Base-by-base conservation (phyloP, 805 yeast species). In the Yamadazyma scolyti region DNA sequence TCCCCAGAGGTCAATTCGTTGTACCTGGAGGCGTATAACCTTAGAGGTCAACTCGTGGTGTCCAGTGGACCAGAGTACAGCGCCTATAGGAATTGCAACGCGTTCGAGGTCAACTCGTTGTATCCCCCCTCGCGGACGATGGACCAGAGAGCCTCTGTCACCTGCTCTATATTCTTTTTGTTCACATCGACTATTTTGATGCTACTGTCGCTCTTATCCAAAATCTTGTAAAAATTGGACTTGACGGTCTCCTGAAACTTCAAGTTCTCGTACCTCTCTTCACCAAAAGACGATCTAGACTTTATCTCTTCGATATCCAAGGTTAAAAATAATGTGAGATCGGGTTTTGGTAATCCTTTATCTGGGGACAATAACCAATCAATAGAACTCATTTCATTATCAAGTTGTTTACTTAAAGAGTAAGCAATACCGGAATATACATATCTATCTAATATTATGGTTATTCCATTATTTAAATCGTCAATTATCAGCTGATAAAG, bases 371-470 rank as follows among this genome's bases (percentile, higher is more conserved):
- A 58, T 43, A 96, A 82, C 98, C 98, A 93, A 6, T 75, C 66
- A 20, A 71, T 52, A 40, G 76, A 76, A 11, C 47, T 39, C 53
- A 62, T 48, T 27, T 50, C 49, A 12, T 46, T 40, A 1, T 34
- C 4, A 7, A 28, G 14, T 9, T 27, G 19, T 54, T 93, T 90
- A 6, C 97, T 96, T 1, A 84, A 68, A 1, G 96, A 80, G 51
- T 90, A 93, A 5, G 96, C 96, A 3, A 88, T 75, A 0, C 99
- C 98, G 0, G 97, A 87, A 49, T 85, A 90, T 4, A 84, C 82
- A 48, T 90, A 93, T 42, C 99, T 65, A 52, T 93, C 99, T 35
- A 89, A 54, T 0, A 93, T 66, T 1, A 93, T 71, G 31, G 69
- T 67, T 9, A 50, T 51, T 1, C 96, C 96, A 0, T 52, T 40